Base-by-base conservation (phyloP, 1,284 basidiomycete genomes). In the Rhodotorula sp. region DNA sequence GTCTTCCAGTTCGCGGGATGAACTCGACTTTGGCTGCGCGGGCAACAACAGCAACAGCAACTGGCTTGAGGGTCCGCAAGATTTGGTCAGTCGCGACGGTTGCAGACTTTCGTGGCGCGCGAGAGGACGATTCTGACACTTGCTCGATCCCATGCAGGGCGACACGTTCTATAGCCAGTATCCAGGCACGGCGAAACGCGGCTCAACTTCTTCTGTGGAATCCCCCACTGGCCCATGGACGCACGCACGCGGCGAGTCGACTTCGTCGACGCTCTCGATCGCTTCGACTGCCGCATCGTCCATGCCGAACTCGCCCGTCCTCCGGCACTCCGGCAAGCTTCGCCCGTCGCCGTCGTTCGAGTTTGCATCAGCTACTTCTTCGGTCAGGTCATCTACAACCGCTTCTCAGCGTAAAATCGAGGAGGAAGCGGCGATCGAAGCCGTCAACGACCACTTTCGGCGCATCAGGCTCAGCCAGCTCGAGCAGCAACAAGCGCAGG, bases 21-120 rank as follows among this genome's bases (percentile, higher is more conserved):
- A 67, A 10, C 68, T 76, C 46, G 74, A 76, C 31, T 76, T 76
- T 58, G 74, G 72, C 16, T 74, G 74, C 59, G 71, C 66, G 31
- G 74, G 74, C n/a, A 15, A n/a, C n/a, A 29, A 15, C 46, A 71
- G 74, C n/a, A 15, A n/a, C 12, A 29, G 10, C 3, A 72, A 76
- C 16, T 65, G 69, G 64, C 56, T 49, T 4, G 71, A 68, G n/a
- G 73, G 66, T 3, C 68, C 69, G 23, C 62, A 58, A 6, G 69
- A 72, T 48, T 21, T 71, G 52, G 74, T 73, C 52, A n/a, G 74
- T 60, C 7, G 8, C 10, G 14, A 1, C n/a, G 23, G 6, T 16
- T 31, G 56, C 26, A 5, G n/a, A 4, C n/a, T 5, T 26, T 20
- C n/a, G n/a, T n/a, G n/a, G 10, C 39, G 15, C 4, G 16, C 5